phyloP scores from a whole-genome alignment of 1,284 basidiomycete genomes.

The Kwoniella shivajii region DNA sequence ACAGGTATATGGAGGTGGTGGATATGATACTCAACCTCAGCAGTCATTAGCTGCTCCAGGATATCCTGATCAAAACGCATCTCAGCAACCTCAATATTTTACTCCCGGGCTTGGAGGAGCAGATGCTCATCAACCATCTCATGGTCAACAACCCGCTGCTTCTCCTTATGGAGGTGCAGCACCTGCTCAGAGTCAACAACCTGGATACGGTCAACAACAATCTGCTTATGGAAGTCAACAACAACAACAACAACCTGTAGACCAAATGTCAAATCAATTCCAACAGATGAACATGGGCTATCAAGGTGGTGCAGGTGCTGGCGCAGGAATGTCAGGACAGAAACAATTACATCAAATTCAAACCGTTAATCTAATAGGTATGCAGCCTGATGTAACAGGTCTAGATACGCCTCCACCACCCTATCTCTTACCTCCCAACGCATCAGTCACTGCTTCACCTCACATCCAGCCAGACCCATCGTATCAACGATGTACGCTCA shows the following conservation, averaged over 20 bases:
- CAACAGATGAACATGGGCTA: conserved; percentile 73
- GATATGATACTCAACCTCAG: conserved; percentile 37
- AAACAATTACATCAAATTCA: conserved; percentile 61
- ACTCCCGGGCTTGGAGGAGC: conserved; percentile 73
- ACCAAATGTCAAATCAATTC: conserved; percentile 80
- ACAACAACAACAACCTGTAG: conserved; percentile 53
- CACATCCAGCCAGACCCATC: conserved; percentile 83
- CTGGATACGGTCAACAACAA: conserved; percentile 55
- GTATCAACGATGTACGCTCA: conserved; percentile 91
- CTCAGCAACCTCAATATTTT: conserved; percentile 62
- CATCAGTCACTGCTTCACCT: conserved; percentile 78
- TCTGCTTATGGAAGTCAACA: conserved; percentile 16
- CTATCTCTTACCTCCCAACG: conserved; percentile 79
- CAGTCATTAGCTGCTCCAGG: conserved; percentile 56
- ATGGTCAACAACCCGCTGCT: conserved; percentile 23
- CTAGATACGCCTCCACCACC: conserved; percentile 81
- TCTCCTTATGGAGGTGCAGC: conserved; percentile 17
- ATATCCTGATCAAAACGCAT: conserved; percentile 49
- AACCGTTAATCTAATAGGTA: conserved; percentile 84
- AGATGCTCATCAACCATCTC: conserved; percentile 50
- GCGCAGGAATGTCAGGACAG: conserved; percentile 20
- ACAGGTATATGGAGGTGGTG: conserved; percentile 67
- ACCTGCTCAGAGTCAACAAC: conserved; percentile 57
- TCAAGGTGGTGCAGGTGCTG: conserved; percentile 58
- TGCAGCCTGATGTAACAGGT: conserved; percentile 85